A percentile compares a stretch with the other conserved stretches of the same genome.
phyloP scores from a whole-genome alignment of 1,284 basidiomycete species.

The Trichosporon inkin region DNA sequence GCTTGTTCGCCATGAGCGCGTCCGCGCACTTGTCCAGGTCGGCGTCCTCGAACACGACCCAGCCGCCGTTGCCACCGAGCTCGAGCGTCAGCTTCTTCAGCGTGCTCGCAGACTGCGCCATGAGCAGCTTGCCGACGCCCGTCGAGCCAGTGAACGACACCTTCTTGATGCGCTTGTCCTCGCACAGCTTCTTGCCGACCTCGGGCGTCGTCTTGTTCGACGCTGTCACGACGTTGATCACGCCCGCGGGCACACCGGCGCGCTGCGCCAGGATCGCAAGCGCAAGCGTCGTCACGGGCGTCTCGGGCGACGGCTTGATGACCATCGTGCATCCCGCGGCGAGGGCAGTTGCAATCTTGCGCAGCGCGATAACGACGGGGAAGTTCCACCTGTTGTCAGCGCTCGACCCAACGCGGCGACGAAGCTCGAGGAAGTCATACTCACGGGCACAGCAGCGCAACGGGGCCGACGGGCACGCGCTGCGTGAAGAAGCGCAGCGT shows the following conservation, averaged over 20 bases:
- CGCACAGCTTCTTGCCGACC: conserved; percentile 31
- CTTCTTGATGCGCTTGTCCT: conserved; percentile 54
- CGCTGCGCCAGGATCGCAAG: conserved; percentile 35
- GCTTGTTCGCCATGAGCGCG: conserved; percentile 71
- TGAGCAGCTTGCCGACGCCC: conserved; percentile 39
- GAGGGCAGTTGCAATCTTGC: conserved; percentile 78
- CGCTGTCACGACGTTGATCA: conserved; percentile 77
- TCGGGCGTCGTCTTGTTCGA: conserved; percentile 55
- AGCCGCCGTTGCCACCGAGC: conserved; percentile 47
- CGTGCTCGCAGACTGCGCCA: conserved; percentile 38
- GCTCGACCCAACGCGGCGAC: neutral
- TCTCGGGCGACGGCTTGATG: conserved; percentile 73
- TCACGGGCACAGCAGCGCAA: conserved; percentile 37
- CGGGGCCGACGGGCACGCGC: conserved; percentile 66
- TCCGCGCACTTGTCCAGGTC: conserved; percentile 41
- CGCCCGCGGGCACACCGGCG: conserved; percentile 76
- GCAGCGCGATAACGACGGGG: conserved; percentile 71
- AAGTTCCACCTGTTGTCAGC: conserved; percentile 59
- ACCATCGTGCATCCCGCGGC: conserved; percentile 55
- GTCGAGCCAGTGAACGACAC: conserved; percentile 87
- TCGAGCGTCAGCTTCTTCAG: conserved; percentile 49
- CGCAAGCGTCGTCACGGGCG: conserved; percentile 78
- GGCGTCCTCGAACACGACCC: conserved; percentile 48
- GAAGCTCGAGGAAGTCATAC: neutral
- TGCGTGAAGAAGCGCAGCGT: conserved; percentile 26